Base-by-base conservation (phyloP, 768 basidiomycete genomes). In the Psilocybe cubensis region DNA sequence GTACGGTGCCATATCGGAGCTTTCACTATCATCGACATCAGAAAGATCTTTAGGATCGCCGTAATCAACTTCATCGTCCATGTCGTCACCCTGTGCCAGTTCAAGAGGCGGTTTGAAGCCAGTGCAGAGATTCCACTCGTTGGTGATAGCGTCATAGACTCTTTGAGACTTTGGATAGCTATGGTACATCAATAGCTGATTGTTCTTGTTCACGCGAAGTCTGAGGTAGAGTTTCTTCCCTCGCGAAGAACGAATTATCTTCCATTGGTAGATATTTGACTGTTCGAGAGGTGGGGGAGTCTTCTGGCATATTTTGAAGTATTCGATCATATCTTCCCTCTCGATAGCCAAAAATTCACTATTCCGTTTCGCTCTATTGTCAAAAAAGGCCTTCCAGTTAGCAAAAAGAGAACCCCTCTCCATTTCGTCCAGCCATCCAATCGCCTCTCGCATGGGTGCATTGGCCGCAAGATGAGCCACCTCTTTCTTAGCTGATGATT, bases 41-140 rank as follows among this genome's bases (percentile, higher is more conserved):
- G 17, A 24, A 17, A 25, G 23, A 10, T 9, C 35, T n/a, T n/a
- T 21, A 20, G 17, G 11, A 21, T 43, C 24, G n/a, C 14, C 17
- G 42, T 20, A 42, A n/a, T 33, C 23, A 17, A 31, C 27, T 4
- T 29, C 46, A 20, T n/a, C 9, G 21, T 46, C 45, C 14, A n/a
- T 46, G 24, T 46, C 25, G 23, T 4, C 42, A 7, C 23, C 23
- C n/a, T 46, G 12, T 10, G 17, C 24, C 11, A 38, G n/a, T n/a
- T 38, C 35, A 38, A 38, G 35, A 1, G 35, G 35, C 14, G 35
- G 35, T 38, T 11, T 38, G 43, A 59, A 59, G 10, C 51, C 46
- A 3, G 50, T 5, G 21, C 41, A 63, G 3, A 63, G 50, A 45
- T 63, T 58, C 62, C 62, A 63, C 35, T 63, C 62, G 28, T 63